These are phyloP conservation scores for Aspergillus sp. DNA, from an alignment of 2,329 filamentous ascomycete species.

Conservation along the genomic window DNA sequence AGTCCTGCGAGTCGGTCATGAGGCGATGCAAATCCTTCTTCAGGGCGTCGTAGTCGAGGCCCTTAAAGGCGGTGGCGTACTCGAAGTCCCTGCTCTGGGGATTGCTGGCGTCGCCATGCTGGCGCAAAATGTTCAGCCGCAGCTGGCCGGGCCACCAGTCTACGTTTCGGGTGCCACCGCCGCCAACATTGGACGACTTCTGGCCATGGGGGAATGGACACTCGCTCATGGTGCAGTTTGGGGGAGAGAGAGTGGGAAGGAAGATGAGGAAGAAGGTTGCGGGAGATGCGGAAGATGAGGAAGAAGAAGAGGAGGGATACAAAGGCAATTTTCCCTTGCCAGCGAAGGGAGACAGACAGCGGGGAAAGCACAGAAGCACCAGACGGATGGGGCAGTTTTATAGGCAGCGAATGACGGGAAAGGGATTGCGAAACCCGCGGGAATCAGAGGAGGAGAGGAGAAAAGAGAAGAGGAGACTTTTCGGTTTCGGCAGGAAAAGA, in stretches of 20 bases:
- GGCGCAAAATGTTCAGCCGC: slow-evolving; percentile 70
- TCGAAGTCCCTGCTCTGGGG: slow-evolving; percentile 67
- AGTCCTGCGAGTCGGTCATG: slow-evolving; percentile 77
- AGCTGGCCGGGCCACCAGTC: slow-evolving; percentile 76
- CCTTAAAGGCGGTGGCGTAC: slow-evolving; percentile 71
- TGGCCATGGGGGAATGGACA: slow-evolving; percentile 23
- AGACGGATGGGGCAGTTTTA: neutral
- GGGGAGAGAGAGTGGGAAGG: neutral
- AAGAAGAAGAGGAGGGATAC: no score
- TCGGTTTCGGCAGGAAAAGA: no score
- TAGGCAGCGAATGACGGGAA: neutral
- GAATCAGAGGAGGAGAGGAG: neutral
- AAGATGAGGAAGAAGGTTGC: neutral
- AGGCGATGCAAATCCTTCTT: slow-evolving; percentile 72
- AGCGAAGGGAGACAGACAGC: no score
- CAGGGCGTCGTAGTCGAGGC: slow-evolving; percentile 66
- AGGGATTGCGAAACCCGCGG: neutral
- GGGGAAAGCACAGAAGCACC: no score
- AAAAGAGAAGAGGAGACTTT: no score
- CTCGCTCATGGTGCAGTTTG: slow-evolving; percentile 8
- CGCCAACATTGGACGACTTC: slow-evolving; percentile 38
- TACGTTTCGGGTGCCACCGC: slow-evolving; percentile 65
- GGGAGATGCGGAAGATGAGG: no score
- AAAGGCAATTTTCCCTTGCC: no score
- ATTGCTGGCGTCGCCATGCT: slow-evolving; percentile 64